phyloP scores from a whole-genome alignment of 1,139 yeast species.

The Candida tetrigidarum region DNA sequence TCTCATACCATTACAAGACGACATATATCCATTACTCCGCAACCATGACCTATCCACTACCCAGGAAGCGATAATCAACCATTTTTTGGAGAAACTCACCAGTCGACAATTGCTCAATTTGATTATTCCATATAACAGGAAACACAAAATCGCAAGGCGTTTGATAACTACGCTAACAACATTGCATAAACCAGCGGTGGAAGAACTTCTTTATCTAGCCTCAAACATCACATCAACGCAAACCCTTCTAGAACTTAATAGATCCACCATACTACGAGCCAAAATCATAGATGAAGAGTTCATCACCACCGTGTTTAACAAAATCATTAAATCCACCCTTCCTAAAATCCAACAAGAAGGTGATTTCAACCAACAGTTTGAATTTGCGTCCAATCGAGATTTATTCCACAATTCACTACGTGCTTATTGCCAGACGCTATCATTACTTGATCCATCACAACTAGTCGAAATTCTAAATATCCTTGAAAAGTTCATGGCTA shows the following conservation, averaged over 20 bases:
- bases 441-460: conserved; percentile 24
- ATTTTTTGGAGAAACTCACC: background rate
- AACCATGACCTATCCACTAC: background rate
- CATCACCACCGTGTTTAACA: conserved; percentile 8
- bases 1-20: background rate
- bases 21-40: background rate
- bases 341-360: conserved; percentile 12
- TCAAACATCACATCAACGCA: conserved; percentile 8
- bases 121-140: background rate
- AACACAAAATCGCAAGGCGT: background rate
- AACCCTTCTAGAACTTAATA: conserved; percentile 16
- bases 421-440: conserved; percentile 34
- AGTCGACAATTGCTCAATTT: background rate
- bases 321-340: conserved; percentile 7
- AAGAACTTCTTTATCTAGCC: conserved; percentile 4
- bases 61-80: background rate
- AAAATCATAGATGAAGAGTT: conserved; percentile 11
- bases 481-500: conserved; percentile 16
- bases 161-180: conserved; percentile 7
- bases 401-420: conserved; percentile 31
- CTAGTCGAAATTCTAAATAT: conserved; percentile 21
- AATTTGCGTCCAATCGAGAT: conserved; percentile 19
- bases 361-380: conserved; percentile 21
- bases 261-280: conserved; percentile 13
- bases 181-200: background rate